Evolutionary conservation across 257 asterid genomes (phyloP).

Genomic region (Prunella vulgaris): DNA sequence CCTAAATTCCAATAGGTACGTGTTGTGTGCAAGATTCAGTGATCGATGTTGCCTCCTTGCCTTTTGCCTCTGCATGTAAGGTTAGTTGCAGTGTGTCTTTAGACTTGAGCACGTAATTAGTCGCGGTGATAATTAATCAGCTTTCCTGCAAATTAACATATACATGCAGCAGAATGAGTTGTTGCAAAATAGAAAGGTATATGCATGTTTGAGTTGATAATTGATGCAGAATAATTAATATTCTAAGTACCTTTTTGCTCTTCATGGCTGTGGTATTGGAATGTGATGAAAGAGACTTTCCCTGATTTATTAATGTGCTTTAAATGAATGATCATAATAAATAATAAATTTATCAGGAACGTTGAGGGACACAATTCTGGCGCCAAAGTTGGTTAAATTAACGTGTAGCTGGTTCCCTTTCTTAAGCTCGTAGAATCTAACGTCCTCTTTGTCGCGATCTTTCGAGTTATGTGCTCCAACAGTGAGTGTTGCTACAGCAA

Average conservation of each 20-base stretch:
- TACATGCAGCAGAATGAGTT: no score
- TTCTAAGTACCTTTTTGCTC: not conserved
- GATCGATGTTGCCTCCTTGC: not conserved
- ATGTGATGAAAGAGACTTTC: not conserved
- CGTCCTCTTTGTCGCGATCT: not conserved
- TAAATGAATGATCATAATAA: not conserved
- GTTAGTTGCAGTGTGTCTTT: not conserved
- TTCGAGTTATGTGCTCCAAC: not conserved
- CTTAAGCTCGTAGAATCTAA: not conserved
- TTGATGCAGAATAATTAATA: no score
- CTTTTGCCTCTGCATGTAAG: not conserved
- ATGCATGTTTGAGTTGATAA: no score
- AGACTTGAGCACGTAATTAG: not conserved
- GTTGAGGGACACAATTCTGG: conserved; percentile 1
- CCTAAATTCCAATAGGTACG: not conserved
- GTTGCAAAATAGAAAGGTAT: no score
- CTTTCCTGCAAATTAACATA: no score
- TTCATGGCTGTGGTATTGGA: not conserved
- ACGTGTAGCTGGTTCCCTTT: not conserved
- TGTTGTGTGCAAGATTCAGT: not conserved
- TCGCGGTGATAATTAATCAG: not conserved
- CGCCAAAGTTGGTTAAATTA: not conserved
- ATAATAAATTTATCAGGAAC: not conserved
- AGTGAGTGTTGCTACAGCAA: not conserved
- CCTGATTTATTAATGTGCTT: not conserved